Conservation (phyloP, 129 eudicot species). For the Glebionis coronaria region DNA sequence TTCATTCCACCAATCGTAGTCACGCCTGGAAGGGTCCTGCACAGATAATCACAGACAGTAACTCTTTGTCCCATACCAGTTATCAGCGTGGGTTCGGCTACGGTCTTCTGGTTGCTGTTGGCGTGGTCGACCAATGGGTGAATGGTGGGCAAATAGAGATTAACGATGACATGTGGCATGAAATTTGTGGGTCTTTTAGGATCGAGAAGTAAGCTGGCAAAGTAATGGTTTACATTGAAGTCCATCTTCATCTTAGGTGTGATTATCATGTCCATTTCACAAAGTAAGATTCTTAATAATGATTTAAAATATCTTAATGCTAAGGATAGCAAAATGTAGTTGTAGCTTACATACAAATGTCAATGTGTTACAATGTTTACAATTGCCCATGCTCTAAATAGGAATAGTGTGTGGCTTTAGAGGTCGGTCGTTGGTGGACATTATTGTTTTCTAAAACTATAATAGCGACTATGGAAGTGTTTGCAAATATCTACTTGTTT, state of each 20-base stretch:
- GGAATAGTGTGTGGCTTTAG: no score
- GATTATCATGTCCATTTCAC: no score
- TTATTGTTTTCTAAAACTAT: no score
- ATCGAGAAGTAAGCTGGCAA: constrained; percentile 54
- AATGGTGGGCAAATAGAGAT: constrained; percentile 75
- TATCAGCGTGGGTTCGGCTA: constrained; percentile 84
- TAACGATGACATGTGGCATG: constrained; percentile 64
- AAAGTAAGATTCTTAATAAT: no score
- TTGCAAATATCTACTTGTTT: no score
- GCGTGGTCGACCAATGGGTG: constrained; percentile 72
- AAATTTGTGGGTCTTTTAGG: constrained; percentile 66
- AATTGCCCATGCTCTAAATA: no score
- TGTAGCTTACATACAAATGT: no score
- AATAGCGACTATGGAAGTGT: no score
- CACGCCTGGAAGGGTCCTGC: constrained; percentile 86
- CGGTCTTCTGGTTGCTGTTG: constrained; percentile 62
- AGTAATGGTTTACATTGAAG: constrained; percentile 67
- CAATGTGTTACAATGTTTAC: no score
- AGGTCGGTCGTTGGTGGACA: no score
- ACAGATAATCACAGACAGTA: constrained; percentile 58
- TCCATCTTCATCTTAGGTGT: constrained; percentile 33
- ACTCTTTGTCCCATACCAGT: constrained; percentile 72
- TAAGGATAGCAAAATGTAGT: no score
- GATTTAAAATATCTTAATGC: no score
- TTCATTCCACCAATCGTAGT: constrained; percentile 48